A percentile compares a stretch with the other conserved stretches of the same genome.
phyloP scores from a whole-genome alignment of 768 basidiomycete species.

The Boletus sp. region DNA sequence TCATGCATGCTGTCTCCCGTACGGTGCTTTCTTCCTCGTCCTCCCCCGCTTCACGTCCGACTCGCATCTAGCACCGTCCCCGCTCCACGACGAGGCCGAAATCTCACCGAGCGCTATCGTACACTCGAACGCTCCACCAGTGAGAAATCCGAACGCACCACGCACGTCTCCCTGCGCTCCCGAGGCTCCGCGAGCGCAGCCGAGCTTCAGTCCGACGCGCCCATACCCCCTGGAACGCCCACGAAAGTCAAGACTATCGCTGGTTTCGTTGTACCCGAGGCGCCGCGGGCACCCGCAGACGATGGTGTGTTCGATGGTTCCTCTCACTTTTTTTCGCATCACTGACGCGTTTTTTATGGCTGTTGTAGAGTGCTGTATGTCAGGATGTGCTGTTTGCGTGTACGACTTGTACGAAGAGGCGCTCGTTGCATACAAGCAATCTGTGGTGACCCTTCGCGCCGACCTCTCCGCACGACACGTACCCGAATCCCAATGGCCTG shows the following conservation, averaged over 20 bases:
- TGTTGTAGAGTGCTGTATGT: constrained; percentile 90
- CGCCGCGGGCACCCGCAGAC: constrained; percentile 58
- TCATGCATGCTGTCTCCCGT: constrained; percentile 19
- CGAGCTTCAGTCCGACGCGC: not conserved
- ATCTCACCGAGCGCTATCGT: constrained; percentile 54
- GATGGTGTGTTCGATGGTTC: constrained; percentile 38
- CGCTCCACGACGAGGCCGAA: constrained; percentile 44
- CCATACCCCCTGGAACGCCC: not conserved
- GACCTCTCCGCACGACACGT: constrained; percentile 48
- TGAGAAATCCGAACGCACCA: constrained; percentile 38
- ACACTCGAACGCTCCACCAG: constrained; percentile 54
- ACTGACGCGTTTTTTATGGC: not conserved
- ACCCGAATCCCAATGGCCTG: constrained; percentile 66
- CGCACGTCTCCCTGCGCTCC: constrained; percentile 29
- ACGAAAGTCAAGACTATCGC: constrained; percentile 15
- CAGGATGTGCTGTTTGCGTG: constrained; percentile 88
- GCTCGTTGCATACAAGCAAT: constrained; percentile 55
- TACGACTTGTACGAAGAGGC: constrained; percentile 85
- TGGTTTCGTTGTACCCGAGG: constrained; percentile 48
- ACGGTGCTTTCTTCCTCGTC: constrained; percentile 3
- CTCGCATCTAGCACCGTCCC: not conserved
- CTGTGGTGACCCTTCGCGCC: constrained; percentile 46
- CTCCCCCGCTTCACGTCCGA: not conserved
- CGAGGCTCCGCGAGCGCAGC: constrained; percentile 5
- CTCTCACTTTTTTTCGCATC: not conserved